phyloP scores from a whole-genome alignment of 306 rosid species.

The Coriaria nepalensis region DNA sequence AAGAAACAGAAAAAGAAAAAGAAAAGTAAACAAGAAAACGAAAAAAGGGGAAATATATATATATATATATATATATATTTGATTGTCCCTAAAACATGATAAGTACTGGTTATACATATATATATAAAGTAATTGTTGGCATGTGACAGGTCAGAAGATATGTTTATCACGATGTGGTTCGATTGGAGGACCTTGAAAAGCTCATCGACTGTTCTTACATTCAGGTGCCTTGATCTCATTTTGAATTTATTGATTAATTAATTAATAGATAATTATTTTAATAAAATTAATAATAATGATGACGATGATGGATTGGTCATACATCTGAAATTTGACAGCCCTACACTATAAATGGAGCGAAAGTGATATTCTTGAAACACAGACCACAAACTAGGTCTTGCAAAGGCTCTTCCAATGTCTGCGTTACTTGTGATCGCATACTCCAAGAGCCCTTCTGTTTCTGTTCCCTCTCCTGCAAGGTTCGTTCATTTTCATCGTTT shows the following conservation, averaged over 20 bases:
- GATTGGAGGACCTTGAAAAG: constrained; percentile 82
- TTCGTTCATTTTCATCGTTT: constrained; percentile 14
- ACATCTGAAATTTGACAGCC: constrained; percentile 34
- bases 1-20: too few species aligned
- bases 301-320: constrained; percentile 1
- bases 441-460: constrained; percentile 87
- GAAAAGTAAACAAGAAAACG: too few species aligned
- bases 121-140: constrained; percentile 2
- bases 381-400: constrained; percentile 74
- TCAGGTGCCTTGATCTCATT: constrained; percentile 38
- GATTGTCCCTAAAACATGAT: not conserved
- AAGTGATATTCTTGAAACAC: constrained; percentile 86
- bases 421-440: constrained; percentile 83
- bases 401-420: constrained; percentile 62
- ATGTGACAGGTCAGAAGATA: constrained; percentile 73
- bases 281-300: too few species aligned
- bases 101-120: not conserved
- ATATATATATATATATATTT: not conserved
- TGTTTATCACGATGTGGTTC: constrained; percentile 86
- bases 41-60: too few species aligned
- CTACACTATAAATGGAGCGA: constrained; percentile 83
- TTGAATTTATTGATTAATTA: too few species aligned
- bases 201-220: constrained; percentile 75
- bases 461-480: constrained; percentile 98
- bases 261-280: too few species aligned